Evolutionary conservation across 345 rosid species (phyloP).

Genomic region (Eucalyptus leucophloia): DNA sequence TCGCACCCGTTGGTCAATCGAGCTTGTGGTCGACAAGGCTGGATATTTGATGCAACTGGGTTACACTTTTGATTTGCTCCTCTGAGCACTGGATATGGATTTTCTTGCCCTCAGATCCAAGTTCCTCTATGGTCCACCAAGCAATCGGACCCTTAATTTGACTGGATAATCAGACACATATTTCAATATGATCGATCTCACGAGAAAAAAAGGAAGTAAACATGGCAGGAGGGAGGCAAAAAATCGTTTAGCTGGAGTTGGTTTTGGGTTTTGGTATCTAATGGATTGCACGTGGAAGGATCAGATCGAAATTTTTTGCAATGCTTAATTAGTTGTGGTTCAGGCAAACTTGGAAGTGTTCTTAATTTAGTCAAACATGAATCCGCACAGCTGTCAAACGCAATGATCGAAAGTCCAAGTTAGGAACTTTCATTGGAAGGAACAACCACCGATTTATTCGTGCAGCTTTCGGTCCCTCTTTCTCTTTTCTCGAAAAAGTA

Average conservation of each 20-base stretch:
- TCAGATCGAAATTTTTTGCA: neutral
- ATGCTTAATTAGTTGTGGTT: neutral
- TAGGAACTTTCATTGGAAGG: neutral
- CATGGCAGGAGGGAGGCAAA: neutral
- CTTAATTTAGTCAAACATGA: neutral
- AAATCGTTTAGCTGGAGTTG: neutral
- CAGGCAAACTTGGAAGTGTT: neutral
- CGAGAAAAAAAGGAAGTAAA: neutral
- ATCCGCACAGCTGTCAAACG: neutral
- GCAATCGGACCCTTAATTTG: neutral
- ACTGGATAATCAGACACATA: neutral
- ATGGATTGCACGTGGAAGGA: neutral
- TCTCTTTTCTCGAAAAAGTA: neutral
- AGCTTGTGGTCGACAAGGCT: neutral
- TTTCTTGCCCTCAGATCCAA: neutral
- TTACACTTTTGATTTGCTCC: neutral
- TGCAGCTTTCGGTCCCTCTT: neutral
- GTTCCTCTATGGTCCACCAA: neutral
- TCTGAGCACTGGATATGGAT: neutral
- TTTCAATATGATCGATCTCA: neutral
- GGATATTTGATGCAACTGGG: neutral
- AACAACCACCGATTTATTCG: neutral
- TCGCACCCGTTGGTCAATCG: neutral
- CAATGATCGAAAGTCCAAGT: neutral
- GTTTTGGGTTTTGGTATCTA: neutral